Conservation (phyloP, 306 rosid species). For the Trifolium subterraneum region DNA sequence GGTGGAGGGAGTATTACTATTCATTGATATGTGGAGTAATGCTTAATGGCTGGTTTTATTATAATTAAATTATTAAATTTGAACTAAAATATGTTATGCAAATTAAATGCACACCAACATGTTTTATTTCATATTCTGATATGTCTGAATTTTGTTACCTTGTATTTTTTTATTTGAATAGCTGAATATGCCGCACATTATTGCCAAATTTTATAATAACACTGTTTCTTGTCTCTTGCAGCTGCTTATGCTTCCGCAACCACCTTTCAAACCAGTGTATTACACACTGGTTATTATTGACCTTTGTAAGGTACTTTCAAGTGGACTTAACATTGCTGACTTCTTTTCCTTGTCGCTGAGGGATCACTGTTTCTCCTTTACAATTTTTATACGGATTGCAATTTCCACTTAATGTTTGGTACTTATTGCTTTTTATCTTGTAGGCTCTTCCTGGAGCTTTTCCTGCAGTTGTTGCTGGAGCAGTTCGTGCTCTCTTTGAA, state of each 20-base stretch:
- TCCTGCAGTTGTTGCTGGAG: slow-evolving; percentile 98
- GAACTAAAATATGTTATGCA: slow-evolving; percentile 2
- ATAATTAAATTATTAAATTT: slow-evolving; percentile 1
- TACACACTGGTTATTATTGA: slow-evolving; percentile 93
- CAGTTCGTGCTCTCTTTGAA: slow-evolving; percentile 94
- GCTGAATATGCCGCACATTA: background rate
- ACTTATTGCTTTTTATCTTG: slow-evolving; percentile 38
- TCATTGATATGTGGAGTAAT: slow-evolving; percentile 10
- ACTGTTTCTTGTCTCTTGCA: slow-evolving; percentile 46
- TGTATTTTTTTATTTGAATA: slow-evolving; percentile 19
- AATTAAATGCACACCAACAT: slow-evolving; percentile 11
- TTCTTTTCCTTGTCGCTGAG: slow-evolving; percentile 32
- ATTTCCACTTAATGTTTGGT: slow-evolving; percentile 15
- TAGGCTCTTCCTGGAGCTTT: slow-evolving; percentile 99
- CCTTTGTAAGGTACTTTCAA: slow-evolving; percentile 84
- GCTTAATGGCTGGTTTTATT: slow-evolving; percentile 1
- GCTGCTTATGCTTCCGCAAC: slow-evolving; percentile 94
- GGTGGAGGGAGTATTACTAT: background rate
- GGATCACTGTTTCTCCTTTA: slow-evolving; percentile 17
- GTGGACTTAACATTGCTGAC: slow-evolving; percentile 23
- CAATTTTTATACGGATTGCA: background rate
- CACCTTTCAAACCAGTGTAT: slow-evolving; percentile 91
- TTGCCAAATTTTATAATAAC: slow-evolving; percentile 13
- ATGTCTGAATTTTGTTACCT: slow-evolving; percentile 19
- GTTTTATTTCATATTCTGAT: slow-evolving; percentile 18